Evolutionary conservation across 306 rosid species (phyloP).

Genomic region (Arachis stenosperma): DNA sequence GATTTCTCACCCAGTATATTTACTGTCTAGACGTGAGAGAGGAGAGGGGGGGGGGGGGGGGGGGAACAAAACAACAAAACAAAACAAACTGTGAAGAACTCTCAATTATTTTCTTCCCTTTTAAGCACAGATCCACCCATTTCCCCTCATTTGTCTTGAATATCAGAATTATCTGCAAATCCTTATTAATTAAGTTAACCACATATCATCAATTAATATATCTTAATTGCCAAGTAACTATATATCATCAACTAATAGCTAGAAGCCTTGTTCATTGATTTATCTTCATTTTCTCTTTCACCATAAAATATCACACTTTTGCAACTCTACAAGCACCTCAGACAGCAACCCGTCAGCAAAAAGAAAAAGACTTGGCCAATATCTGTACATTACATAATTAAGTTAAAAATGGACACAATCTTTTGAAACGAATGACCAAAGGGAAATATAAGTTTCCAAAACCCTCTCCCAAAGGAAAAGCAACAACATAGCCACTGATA

Average conservation of each 20-base stretch:
- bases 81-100: neutral
- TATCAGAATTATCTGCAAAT: neutral
- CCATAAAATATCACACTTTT: neutral
- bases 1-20: neutral
- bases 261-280: conserved; percentile 18
- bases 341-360: neutral
- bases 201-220: neutral
- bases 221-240: conserved; percentile 13
- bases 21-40: neutral
- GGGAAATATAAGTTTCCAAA: conserved; percentile 24
- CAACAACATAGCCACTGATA: conserved; percentile 20
- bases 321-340: conserved; percentile 9
- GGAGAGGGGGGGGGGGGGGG: too few species aligned
- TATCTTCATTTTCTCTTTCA: conserved; percentile 15
- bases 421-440: neutral
- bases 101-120: neutral
- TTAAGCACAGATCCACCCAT: conserved; percentile 7
- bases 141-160: neutral
- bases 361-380: conserved; percentile 7
- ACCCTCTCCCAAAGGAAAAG: conserved; percentile 1
- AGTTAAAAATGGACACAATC: conserved; percentile 18
- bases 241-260: conserved; percentile 15
- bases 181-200: neutral
- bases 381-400: neutral
- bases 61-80: too few species aligned